Conservation (phyloP, 176 grass and related monocot genomes). For the Cocos nucifera region DNA sequence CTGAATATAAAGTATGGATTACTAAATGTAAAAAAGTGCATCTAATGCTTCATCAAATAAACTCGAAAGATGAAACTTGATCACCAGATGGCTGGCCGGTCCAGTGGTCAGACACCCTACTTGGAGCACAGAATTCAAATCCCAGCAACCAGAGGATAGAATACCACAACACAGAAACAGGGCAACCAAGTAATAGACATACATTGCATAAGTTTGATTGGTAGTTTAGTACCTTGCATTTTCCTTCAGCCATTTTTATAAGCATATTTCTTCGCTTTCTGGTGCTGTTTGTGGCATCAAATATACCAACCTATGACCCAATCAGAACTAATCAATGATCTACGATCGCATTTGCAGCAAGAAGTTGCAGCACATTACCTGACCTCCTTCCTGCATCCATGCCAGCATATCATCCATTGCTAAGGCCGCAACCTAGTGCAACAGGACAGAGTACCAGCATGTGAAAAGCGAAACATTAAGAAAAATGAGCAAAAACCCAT, state of each 20-base stretch:
- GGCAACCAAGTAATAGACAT: neutral
- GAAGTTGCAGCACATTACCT: slow-evolving; percentile 36
- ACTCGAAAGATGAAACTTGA: too few relatives aligned
- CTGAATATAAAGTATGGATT: too few relatives aligned
- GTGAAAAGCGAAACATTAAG: neutral
- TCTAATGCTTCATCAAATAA: too few relatives aligned
- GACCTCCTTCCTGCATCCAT: slow-evolving; percentile 95
- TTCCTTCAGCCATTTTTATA: slow-evolving; percentile 96
- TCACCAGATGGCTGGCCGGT: too few relatives aligned
- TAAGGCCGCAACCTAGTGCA: slow-evolving; percentile 69
- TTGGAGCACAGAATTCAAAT: too few relatives aligned
- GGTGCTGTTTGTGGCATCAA: slow-evolving; percentile 98
- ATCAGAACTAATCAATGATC: slow-evolving; percentile 21
- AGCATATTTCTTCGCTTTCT: slow-evolving; percentile 86
- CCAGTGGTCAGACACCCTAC: too few relatives aligned
- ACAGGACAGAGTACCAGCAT: slow-evolving; percentile 14
- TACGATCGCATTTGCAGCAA: slow-evolving; percentile 19
- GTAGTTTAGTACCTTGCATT: slow-evolving; percentile 63
- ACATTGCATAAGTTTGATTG: too few relatives aligned
- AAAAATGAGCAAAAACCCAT: too few relatives aligned
- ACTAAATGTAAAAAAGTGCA: too few relatives aligned
- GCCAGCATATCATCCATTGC: slow-evolving; percentile 98
- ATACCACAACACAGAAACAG: slow-evolving; percentile 3
- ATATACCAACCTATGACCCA: slow-evolving; percentile 70
- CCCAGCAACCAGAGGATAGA: neutral